Conservation (phyloP, 2,329 filamentous ascomycete species). For the Colletotrichum sp. region DNA sequence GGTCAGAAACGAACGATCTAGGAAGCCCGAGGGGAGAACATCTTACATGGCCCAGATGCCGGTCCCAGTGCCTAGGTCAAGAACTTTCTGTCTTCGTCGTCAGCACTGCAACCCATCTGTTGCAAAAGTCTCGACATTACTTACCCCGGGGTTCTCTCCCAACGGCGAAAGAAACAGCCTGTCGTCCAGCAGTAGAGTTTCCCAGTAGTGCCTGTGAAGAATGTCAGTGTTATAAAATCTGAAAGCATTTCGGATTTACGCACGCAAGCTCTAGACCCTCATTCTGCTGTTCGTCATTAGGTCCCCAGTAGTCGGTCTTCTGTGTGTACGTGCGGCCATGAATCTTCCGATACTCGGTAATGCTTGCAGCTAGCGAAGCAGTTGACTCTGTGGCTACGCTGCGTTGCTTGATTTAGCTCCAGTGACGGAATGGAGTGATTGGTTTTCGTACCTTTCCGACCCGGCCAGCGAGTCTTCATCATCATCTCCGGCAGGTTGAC, state of each 20-base stretch:
- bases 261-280: constrained; percentile 15
- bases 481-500: background rate
- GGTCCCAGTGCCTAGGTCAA: constrained; percentile 1
- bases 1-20: background rate
- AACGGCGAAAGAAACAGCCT: constrained; percentile 8
- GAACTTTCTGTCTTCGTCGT: background rate
- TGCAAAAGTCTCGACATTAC: background rate
- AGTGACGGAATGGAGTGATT: background rate
- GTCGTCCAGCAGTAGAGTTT: background rate
- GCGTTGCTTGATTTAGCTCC: background rate
- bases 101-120: background rate
- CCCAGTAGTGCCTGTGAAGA: background rate
- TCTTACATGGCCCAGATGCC: constrained; percentile 5
- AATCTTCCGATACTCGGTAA: constrained; percentile 11
- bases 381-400: background rate
- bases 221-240: background rate
- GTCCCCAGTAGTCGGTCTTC: constrained; percentile 17
- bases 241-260: background rate
- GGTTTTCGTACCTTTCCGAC: background rate
- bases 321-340: constrained; percentile 16
- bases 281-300: constrained; percentile 16
- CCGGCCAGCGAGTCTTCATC: background rate
- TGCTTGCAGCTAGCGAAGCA: background rate
- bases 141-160: background rate
- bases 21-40: background rate